Evolutionary conservation across 2,329 filamentous ascomycete genomes (phyloP), one percentile per base, ranked within the genome.

Genomic region (Monascus ruber): DNA sequence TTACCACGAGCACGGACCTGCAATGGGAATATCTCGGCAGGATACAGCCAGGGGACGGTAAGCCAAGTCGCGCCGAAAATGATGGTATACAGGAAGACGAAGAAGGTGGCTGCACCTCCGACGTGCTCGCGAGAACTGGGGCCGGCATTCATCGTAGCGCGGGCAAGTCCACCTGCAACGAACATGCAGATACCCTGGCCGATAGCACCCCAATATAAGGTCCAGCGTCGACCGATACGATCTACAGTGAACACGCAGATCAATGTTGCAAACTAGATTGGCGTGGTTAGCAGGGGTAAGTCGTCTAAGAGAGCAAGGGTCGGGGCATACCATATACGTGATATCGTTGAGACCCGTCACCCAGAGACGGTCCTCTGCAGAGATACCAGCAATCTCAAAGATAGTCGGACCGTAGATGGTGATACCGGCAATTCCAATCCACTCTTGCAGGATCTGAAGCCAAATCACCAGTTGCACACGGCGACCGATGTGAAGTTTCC

Each of bases 1-100:
- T 85, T 86, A 5, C 82, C 83, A 48, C 81, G 80, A 1, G 83
- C 82, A 24, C 83, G 73, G 0, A 85, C 72, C 43, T 81, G 73
- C 0, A 85, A 60, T 0, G 82, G 81, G 50, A 84, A 86, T 40
- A 85, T 85, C 53, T 87, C 81, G 1, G 81, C 79, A 0, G 78
- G 79, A 40, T 82, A 82, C 0, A 83, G 59, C 75, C 76, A 76
- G 1, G 75, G 75, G 0, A 77, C 70, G 0, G 71, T 75, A 3
- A 78, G 52, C 76, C 76, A 80, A 0, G 77, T 79, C 0, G 76
- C 76, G 11, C 76, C 79, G 45, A 83, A 83, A 0, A 78, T 65
- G 2, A 69, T 71, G 0, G 77, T 82, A 56, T 79, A 83, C 35
- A 82, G 65, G 53, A 83, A 86, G 11, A 86, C 77, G 60, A 85